phyloP scores from a whole-genome alignment of 176 grass and related monocot genomes.

The Calamus simplicifolius region DNA sequence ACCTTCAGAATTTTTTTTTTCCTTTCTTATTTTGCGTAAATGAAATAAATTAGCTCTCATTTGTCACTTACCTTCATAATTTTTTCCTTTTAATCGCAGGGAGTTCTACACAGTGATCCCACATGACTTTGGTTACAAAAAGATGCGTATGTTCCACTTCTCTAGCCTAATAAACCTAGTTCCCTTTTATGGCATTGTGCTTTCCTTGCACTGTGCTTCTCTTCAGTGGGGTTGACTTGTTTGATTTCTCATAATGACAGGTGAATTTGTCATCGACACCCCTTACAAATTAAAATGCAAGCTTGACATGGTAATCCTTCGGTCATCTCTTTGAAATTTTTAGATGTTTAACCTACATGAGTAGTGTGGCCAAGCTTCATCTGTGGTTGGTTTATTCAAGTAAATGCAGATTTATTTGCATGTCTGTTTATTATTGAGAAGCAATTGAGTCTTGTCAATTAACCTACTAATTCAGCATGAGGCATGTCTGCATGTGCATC shows the following conservation, averaged over 20 bases:
- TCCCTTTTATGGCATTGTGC: constrained; percentile 8
- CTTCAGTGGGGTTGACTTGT: constrained; percentile 15
- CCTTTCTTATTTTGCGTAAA: not conserved
- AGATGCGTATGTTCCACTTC: constrained; percentile 63
- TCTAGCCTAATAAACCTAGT: constrained; percentile 5
- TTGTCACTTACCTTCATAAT: not conserved
- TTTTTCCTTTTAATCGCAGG: constrained; percentile 19
- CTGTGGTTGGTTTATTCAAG: too few relatives aligned
- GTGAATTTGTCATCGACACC: constrained; percentile 78
- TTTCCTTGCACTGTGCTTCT: constrained; percentile 20
- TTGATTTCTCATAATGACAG: constrained; percentile 36
- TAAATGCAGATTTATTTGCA: too few relatives aligned
- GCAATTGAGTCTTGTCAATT: too few relatives aligned
- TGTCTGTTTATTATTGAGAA: too few relatives aligned
- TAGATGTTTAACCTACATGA: too few relatives aligned
- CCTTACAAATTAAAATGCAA: constrained; percentile 89
- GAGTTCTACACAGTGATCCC: constrained; percentile 80
- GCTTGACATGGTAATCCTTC: constrained; percentile 74
- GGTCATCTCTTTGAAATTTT: not conserved
- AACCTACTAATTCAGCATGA: too few relatives aligned
- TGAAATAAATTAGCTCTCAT: too few relatives aligned
- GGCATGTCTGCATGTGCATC: too few relatives aligned
- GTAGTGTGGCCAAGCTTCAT: too few relatives aligned
- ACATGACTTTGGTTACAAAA: constrained; percentile 97
- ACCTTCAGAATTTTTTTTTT: not conserved